A percentile compares a stretch with the other conserved stretches of the same genome.
These are phyloP conservation scores for Abrus pulchellus DNA, from an alignment of 306 rosid species.

Conservation along the genomic window DNA sequence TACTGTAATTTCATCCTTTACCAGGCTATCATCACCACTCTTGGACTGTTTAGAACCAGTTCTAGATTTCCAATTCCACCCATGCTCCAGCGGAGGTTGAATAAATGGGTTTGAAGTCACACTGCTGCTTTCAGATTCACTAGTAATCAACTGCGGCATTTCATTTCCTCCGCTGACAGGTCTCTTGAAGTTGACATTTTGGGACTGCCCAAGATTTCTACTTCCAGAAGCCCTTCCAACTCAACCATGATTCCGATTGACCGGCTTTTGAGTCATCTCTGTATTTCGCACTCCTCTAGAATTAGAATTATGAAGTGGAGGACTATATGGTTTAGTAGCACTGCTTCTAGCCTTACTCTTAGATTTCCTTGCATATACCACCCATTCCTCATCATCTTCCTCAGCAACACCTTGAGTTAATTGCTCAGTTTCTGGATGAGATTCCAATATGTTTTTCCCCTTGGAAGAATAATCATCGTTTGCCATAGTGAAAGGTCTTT, in stretches of 20 bases:
- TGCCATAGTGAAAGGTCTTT: slow-evolving; percentile 30
- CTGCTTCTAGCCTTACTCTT: slow-evolving; percentile 68
- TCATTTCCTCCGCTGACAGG: slow-evolving; percentile 59
- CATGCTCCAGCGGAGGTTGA: slow-evolving; percentile 71
- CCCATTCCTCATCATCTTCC: slow-evolving; percentile 72
- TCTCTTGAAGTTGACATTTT: slow-evolving; percentile 52
- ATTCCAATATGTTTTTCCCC: slow-evolving; percentile 48
- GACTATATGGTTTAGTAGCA: slow-evolving; percentile 54
- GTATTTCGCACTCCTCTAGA: slow-evolving; percentile 48
- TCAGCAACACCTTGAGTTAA: slow-evolving; percentile 56
- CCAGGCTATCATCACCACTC: slow-evolving; percentile 42
- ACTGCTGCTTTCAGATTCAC: slow-evolving; percentile 44
- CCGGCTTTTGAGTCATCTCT: slow-evolving; percentile 45
- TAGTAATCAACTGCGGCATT: slow-evolving; percentile 46
- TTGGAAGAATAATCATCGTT: slow-evolving; percentile 38
- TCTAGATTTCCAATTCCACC: slow-evolving; percentile 82
- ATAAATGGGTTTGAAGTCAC: slow-evolving; percentile 50
- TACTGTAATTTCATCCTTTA: slow-evolving; percentile 35
- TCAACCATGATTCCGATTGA: slow-evolving; percentile 40
- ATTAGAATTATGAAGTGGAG: slow-evolving; percentile 49
- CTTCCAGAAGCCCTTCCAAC: slow-evolving; percentile 52
- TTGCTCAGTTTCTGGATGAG: slow-evolving; percentile 46
- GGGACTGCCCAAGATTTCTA: slow-evolving; percentile 45
- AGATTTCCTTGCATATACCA: slow-evolving; percentile 64
- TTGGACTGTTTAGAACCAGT: slow-evolving; percentile 49